Conservation (phyloP, 306 rosid species). For the Quercus engelmannii region DNA sequence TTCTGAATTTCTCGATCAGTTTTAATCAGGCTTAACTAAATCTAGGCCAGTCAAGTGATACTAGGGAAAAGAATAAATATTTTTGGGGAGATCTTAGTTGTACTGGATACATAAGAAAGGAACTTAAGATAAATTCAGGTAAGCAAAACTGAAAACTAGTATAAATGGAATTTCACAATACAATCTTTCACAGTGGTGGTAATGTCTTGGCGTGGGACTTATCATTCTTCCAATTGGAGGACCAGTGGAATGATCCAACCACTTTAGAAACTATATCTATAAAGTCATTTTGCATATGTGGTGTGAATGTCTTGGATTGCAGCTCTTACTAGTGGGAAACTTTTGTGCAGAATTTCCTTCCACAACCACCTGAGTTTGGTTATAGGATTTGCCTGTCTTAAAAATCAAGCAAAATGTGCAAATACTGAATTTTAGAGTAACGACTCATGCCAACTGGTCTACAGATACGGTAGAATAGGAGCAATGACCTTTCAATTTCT, state of each 20-base stretch:
- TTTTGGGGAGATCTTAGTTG: neutral
- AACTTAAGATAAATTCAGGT: neutral
- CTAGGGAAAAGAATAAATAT: neutral
- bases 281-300: neutral
- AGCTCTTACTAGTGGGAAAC: slow-evolving; percentile 1
- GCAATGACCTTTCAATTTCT: neutral
- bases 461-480: neutral
- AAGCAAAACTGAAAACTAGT: neutral
- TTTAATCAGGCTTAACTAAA: neutral
- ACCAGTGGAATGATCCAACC: slow-evolving; percentile 7
- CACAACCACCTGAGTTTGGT: neutral
- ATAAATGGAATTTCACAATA: neutral
- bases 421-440: neutral
- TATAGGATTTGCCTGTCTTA: neutral
- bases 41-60: neutral
- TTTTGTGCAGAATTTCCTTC: slow-evolving; percentile 5
- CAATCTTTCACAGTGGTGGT: neutral
- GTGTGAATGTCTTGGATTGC: slow-evolving; percentile 1
- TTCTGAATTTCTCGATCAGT: neutral
- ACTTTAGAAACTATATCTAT: neutral
- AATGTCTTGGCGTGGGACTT: neutral
- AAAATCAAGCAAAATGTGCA: neutral
- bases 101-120: neutral
- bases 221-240: neutral
- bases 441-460: slow-evolving; percentile 3